Base-by-base conservation (phyloP, 768 basidiomycete species). In the Cystofilobasidium bisporidii region DNA sequence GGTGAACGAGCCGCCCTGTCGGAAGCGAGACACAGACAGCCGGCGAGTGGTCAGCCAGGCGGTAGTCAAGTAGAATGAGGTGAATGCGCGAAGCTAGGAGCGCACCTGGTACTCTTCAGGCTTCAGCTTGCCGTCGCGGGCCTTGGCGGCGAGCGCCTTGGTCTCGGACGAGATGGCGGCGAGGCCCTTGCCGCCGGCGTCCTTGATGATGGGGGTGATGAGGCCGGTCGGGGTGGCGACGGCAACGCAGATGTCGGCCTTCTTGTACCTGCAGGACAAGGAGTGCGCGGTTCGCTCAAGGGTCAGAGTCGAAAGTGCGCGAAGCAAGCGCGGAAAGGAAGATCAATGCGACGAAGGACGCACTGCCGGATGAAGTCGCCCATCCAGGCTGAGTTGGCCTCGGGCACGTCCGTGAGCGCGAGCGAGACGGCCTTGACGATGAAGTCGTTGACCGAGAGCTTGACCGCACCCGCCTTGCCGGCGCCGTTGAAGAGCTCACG, bases 361-460 rank as follows among this genome's bases (percentile, higher is more conserved):
- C 77, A 96, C 93, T 89, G 88, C 79, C 96, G 82, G 78, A 99
- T 94, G 66, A 86, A 83, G 71, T 99, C 94, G 71, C 93, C 93
- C 69, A 97, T 78, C 96, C 94, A 98, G 17, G 93, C 92, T 61
- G 91, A 90, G 81, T 99, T 99, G 72, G 87, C 93, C 77, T 98
- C 96, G 56, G 96, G 96, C 36, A 98, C 93, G 74, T 98, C 96
- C 50, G 84, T 82, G 60, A 98, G 82, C 1, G 96, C 93, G 73
- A 91, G 87, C 12, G 88, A 85, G 38, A 88, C 85, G 6, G 91
- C 96, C 79, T 99, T 99, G 75, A 98, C 85, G 74, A 99, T 84
- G 76, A 99, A 99, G 79, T 99, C 96, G 77, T 98, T 98, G 68
- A 99, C 90, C 72, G 90, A 93, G 62, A 99, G 83, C 80, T 93